Percentiles rank a stretch among this genome's conserved stretches.
Conservation (phyloP, 768 basidiomycete genomes). For the Suillus paluster region DNA sequence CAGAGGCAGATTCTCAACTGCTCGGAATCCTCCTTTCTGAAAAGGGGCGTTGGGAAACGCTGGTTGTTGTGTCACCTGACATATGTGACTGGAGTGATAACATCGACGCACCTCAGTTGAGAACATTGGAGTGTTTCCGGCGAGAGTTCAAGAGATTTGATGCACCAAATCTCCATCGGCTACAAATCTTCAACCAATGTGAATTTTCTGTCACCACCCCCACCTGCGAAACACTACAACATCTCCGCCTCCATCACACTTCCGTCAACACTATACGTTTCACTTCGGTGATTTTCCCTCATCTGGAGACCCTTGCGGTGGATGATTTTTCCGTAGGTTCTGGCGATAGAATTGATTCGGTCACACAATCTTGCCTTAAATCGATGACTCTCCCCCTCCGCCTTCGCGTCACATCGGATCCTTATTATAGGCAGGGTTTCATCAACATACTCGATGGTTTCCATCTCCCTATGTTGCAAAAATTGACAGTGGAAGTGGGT, state of each 20-base stretch:
- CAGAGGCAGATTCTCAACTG: not conserved
- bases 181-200: not conserved
- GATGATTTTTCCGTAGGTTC: not conserved
- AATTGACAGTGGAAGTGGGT: not conserved
- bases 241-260: not conserved
- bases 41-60: not conserved
- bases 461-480: not conserved
- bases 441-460: not conserved
- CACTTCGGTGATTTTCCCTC: not conserved
- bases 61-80: not conserved
- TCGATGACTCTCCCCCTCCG: not conserved
- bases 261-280: not conserved
- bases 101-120: not conserved
- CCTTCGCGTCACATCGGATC: too few relatives aligned
- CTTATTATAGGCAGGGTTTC: not conserved
- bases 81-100: not conserved
- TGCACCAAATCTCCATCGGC: not conserved
- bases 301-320: not conserved
- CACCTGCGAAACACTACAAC: not conserved
- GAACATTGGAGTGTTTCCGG: not conserved
- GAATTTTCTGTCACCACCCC: not conserved
- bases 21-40: not conserved
- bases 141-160: not conserved
- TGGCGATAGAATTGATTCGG: not conserved
- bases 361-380: not conserved